Evolutionary conservation across 2,329 filamentous ascomycete genomes (phyloP).

Genomic region (Orbilia blumenaviensis): DNA sequence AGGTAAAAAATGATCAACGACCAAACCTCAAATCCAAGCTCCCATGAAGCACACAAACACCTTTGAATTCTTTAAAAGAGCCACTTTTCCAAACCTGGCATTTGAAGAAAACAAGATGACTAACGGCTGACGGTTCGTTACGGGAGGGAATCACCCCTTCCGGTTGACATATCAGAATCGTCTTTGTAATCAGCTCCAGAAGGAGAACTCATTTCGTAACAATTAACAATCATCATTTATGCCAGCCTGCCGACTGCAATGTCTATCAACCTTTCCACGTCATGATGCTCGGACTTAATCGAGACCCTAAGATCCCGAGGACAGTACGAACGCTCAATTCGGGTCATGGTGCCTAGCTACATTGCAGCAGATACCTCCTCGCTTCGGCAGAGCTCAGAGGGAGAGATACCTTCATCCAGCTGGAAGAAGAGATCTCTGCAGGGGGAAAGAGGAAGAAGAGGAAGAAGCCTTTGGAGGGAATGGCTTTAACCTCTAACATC

Average conservation of each 20-base stretch:
- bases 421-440: not conserved
- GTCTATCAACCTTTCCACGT: not conserved
- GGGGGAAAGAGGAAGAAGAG: not conserved
- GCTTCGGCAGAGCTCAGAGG: not conserved
- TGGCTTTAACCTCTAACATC: not conserved
- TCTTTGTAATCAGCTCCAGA: too few relatives aligned
- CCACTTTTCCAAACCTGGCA: conserved; percentile 42
- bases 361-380: not conserved
- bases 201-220: too few relatives aligned
- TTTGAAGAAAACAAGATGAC: not conserved
- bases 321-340: not conserved
- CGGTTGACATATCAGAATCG: not conserved
- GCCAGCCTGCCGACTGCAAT: not conserved
- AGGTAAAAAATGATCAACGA: not conserved
- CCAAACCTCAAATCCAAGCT: too few relatives aligned
- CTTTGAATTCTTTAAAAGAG: conserved; percentile 53
- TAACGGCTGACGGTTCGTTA: not conserved
- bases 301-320: not conserved
- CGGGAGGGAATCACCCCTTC: not conserved
- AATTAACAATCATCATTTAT: not conserved
- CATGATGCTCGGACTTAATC: not conserved
- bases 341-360: not conserved
- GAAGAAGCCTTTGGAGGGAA: not conserved
- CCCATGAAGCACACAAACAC: conserved; percentile 31
- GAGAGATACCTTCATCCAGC: not conserved